phyloP scores from a whole-genome alignment of 306 rosid genomes.

The Cucurbita moschata region DNA sequence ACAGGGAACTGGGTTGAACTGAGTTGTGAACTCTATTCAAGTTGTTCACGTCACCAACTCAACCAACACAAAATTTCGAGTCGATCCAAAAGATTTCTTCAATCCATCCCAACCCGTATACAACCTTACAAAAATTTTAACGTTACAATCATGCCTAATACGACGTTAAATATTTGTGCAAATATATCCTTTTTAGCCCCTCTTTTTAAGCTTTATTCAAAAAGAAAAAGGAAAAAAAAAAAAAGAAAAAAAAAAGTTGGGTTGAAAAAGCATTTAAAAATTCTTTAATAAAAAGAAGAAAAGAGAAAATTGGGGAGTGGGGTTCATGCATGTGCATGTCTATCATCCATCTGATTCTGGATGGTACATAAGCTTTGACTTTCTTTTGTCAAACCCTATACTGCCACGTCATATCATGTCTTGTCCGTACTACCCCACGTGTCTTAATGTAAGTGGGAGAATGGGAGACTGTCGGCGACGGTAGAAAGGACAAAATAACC shows the following conservation, averaged over 20 bases:
- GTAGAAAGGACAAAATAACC: not conserved
- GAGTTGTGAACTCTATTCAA: too few relatives aligned
- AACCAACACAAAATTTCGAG: too few relatives aligned
- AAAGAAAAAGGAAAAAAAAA: not conserved
- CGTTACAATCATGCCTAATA: not conserved
- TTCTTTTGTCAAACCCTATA: not conserved
- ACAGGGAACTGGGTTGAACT: too few relatives aligned
- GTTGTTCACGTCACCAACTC: too few relatives aligned
- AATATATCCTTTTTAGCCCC: not conserved
- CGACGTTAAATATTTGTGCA: not conserved
- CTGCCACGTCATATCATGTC: slow-evolving; percentile 1
- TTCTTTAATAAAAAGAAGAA: not conserved
- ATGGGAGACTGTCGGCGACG: not conserved
- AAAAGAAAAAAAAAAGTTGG: not conserved
- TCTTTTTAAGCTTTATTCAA: not conserved
- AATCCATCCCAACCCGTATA: too few relatives aligned
- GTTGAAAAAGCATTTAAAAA: not conserved
- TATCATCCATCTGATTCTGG: not conserved
- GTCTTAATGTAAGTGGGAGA: not conserved
- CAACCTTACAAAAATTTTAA: too few relatives aligned
- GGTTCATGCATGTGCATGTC: not conserved
- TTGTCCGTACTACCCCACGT: not conserved
- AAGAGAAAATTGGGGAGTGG: not conserved
- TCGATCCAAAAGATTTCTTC: too few relatives aligned
- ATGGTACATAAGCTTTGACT: not conserved